Conservation (phyloP, 2,329 filamentous ascomycete genomes). For the Fusarium sp. region DNA sequence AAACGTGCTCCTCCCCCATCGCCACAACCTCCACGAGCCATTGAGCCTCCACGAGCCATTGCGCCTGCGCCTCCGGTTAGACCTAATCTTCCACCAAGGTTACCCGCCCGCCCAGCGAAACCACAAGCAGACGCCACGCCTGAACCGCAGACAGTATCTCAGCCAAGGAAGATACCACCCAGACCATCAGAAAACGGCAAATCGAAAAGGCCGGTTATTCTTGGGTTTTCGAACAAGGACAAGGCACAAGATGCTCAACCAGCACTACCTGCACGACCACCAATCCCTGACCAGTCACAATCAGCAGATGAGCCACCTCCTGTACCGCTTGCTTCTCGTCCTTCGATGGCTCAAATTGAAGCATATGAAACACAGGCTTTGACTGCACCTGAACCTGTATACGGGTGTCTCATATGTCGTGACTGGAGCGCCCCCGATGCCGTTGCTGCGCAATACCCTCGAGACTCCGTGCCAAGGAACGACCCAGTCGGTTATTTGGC, state of each 20-base stretch:
- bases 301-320: slow-evolving; percentile 60
- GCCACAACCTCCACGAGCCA: slow-evolving; percentile 24
- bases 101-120: slow-evolving; percentile 62
- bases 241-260: slow-evolving; percentile 23
- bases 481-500: slow-evolving; percentile 80
- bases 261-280: slow-evolving; percentile 28
- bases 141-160: slow-evolving; percentile 15
- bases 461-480: slow-evolving; percentile 72
- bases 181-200: slow-evolving; percentile 26
- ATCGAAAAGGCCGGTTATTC: slow-evolving; percentile 27
- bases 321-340: slow-evolving; percentile 63
- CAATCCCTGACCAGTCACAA: slow-evolving; percentile 24
- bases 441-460: slow-evolving; percentile 81
- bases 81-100: slow-evolving; percentile 60
- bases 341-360: slow-evolving; percentile 63
- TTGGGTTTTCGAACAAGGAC: slow-evolving; percentile 31
- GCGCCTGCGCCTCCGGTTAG: slow-evolving; percentile 47
- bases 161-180: slow-evolving; percentile 34
- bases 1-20: slow-evolving; percentile 32
- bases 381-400: slow-evolving; percentile 40
- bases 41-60: slow-evolving; percentile 45
- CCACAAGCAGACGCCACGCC: slow-evolving; percentile 25
- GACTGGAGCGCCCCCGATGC: slow-evolving; percentile 87
- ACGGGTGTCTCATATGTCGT: slow-evolving; percentile 80
- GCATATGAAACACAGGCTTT: slow-evolving; percentile 52